Conservation (phyloP, 148 eudicot species). For the Agrostemma githago region DNA sequence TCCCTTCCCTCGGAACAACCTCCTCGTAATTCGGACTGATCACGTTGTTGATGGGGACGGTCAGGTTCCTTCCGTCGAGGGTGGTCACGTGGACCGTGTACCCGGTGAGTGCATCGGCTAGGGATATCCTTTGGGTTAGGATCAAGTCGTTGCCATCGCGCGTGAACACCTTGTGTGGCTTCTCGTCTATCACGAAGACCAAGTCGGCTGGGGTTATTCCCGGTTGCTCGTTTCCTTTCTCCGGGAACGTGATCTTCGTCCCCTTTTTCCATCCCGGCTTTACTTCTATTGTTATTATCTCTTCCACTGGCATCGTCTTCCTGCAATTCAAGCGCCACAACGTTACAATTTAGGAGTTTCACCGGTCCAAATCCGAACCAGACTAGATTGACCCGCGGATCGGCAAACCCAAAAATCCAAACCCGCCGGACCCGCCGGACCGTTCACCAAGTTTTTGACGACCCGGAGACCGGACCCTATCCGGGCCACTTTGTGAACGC, state of each 20-base stretch:
- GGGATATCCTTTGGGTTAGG: slow-evolving; percentile 36
- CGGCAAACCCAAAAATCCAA: too few relatives aligned
- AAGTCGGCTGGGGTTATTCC: slow-evolving; percentile 49
- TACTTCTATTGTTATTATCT: slow-evolving; percentile 51
- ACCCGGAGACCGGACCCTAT: too few relatives aligned
- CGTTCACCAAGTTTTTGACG: too few relatives aligned
- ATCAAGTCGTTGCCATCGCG: slow-evolving; percentile 69
- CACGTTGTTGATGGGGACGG: slow-evolving; percentile 41
- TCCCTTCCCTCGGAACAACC: slow-evolving; percentile 58
- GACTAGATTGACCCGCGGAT: too few relatives aligned
- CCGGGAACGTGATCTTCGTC: slow-evolving; percentile 66
- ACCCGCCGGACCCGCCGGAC: too few relatives aligned
- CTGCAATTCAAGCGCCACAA: slow-evolving; percentile 24
- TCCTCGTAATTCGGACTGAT: slow-evolving; percentile 58
- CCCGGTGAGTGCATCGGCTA: slow-evolving; percentile 64
- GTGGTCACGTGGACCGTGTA: slow-evolving; percentile 45
- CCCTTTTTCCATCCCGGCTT: slow-evolving; percentile 83
- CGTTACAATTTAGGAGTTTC: too few relatives aligned
- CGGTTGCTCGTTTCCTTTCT: slow-evolving; percentile 67
- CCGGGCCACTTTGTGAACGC: too few relatives aligned
- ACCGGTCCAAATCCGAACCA: too few relatives aligned
- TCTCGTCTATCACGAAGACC: slow-evolving; percentile 58
- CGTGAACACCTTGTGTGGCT: slow-evolving; percentile 55
- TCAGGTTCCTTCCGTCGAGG: slow-evolving; percentile 54
- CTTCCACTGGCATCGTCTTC: slow-evolving; percentile 49